Evolutionary conservation across 306 rosid species (phyloP).

Genomic region (Citrullus mucosospermus): DNA sequence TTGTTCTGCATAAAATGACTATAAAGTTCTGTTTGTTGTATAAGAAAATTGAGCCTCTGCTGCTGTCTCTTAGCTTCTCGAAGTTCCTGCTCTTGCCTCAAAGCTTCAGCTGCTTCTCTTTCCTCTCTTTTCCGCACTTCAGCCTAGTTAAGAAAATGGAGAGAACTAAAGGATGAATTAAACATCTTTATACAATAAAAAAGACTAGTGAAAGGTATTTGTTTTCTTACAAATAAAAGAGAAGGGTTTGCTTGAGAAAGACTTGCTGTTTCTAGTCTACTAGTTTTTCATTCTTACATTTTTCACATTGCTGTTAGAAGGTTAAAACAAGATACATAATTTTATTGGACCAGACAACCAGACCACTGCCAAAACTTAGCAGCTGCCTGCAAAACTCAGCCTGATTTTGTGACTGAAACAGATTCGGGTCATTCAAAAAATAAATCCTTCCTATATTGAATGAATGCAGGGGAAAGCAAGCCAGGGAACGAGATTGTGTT

Average conservation of each 20-base stretch:
- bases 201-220: neutral
- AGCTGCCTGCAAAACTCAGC: neutral
- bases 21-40: conserved; percentile 94
- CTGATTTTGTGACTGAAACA: neutral
- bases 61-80: conserved; percentile 99
- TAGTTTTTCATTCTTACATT: neutral
- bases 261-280: neutral
- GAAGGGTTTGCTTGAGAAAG: neutral
- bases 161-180: neutral
- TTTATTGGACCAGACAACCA: neutral
- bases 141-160: conserved; percentile 28
- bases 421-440: neutral
- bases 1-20: conserved; percentile 99
- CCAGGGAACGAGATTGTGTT: neutral
- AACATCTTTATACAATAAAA: neutral
- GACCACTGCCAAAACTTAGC: neutral
- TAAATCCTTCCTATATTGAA: neutral
- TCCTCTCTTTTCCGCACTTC: conserved; percentile 93
- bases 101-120: conserved; percentile 93
- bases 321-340: neutral
- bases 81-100: conserved; percentile 89
- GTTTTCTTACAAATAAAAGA: neutral
- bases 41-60: conserved; percentile 95
- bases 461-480: neutral
- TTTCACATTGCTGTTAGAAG: neutral